phyloP scores from a whole-genome alignment of 331 rosid genomes.

The Saraca asoca region DNA sequence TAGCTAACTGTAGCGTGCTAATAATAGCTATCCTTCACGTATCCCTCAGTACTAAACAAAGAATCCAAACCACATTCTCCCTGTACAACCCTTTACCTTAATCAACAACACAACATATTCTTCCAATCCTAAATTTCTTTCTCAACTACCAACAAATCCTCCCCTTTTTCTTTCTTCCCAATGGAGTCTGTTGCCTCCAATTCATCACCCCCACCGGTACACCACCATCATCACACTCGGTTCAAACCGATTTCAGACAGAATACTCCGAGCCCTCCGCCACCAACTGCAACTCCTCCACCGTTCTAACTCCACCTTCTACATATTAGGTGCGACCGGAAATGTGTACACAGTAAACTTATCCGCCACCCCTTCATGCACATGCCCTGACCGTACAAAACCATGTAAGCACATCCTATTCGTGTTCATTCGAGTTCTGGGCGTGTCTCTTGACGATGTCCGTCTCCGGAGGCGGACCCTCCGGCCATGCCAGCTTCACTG shows the following conservation, averaged over 20 bases:
- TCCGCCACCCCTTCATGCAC: slow-evolving; percentile 66
- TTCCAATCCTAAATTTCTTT: slow-evolving; percentile 15
- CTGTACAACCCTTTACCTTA: slow-evolving; percentile 19
- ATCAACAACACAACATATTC: neutral
- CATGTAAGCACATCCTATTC: slow-evolving; percentile 87
- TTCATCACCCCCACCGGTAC: slow-evolving; percentile 35
- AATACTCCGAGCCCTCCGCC: slow-evolving; percentile 69
- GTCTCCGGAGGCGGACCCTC: slow-evolving; percentile 60
- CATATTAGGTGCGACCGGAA: slow-evolving; percentile 77
- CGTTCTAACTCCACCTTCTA: slow-evolving; percentile 65
- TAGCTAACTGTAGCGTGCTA: too few relatives aligned
- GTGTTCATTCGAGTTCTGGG: slow-evolving; percentile 69
- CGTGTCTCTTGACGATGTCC: slow-evolving; percentile 48
- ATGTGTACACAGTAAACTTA: slow-evolving; percentile 70
- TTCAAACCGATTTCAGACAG: slow-evolving; percentile 60
- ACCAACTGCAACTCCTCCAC: slow-evolving; percentile 77
- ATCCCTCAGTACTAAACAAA: slow-evolving; percentile 44
- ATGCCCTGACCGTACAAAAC: slow-evolving; percentile 77
- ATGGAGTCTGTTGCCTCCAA: slow-evolving; percentile 61
- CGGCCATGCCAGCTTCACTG: slow-evolving; percentile 58
- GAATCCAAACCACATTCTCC: slow-evolving; percentile 43
- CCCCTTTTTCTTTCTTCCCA: neutral
- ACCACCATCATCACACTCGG: slow-evolving; percentile 35
- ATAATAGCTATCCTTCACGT: slow-evolving; percentile 60
- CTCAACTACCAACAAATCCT: slow-evolving; percentile 24